Conservation (phyloP, 352 stramenopile species). For the Pythium folliculosum region DNA sequence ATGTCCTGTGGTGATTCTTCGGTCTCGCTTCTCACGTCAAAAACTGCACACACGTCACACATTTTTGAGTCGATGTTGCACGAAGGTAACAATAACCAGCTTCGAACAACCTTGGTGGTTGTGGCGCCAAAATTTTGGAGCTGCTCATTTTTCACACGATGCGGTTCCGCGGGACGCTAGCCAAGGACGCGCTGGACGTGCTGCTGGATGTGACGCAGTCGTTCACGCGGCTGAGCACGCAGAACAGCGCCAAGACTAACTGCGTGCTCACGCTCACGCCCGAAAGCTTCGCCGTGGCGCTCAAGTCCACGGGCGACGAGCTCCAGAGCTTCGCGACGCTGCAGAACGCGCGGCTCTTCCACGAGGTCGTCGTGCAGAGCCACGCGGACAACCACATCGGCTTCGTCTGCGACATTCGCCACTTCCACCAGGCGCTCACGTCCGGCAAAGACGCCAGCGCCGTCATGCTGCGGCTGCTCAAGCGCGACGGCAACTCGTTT, state of each 20-base stretch:
- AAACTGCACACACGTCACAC: background rate
- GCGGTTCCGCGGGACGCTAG: slow-evolving; percentile 78
- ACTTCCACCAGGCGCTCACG: slow-evolving; percentile 70
- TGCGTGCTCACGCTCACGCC: slow-evolving; percentile 78
- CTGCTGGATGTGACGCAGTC: slow-evolving; percentile 78
- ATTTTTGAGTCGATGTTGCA: too few species aligned
- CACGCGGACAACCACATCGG: slow-evolving; percentile 80
- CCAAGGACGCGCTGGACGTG: slow-evolving; percentile 74
- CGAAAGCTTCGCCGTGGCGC: slow-evolving; percentile 58
- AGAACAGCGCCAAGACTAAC: slow-evolving; percentile 54
- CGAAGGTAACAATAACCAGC: too few species aligned
- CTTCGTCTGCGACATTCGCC: slow-evolving; percentile 72
- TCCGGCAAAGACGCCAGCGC: slow-evolving; percentile 79
- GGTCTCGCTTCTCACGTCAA: too few species aligned
- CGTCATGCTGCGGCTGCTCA: slow-evolving; percentile 83
- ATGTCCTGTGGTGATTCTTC: background rate
- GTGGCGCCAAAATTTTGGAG: background rate
- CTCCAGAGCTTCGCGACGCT: slow-evolving; percentile 78
- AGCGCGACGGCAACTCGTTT: slow-evolving; percentile 73
- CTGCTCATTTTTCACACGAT: slow-evolving; percentile 29
- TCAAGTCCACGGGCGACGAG: slow-evolving; percentile 76
- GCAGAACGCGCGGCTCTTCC: slow-evolving; percentile 64
- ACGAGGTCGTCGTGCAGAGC: slow-evolving; percentile 72
- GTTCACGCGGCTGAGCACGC: slow-evolving; percentile 61
- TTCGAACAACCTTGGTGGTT: too few species aligned